Evolutionary conservation across 305 asterid species (phyloP).

Genomic region (Ilex paraguariensis): DNA sequence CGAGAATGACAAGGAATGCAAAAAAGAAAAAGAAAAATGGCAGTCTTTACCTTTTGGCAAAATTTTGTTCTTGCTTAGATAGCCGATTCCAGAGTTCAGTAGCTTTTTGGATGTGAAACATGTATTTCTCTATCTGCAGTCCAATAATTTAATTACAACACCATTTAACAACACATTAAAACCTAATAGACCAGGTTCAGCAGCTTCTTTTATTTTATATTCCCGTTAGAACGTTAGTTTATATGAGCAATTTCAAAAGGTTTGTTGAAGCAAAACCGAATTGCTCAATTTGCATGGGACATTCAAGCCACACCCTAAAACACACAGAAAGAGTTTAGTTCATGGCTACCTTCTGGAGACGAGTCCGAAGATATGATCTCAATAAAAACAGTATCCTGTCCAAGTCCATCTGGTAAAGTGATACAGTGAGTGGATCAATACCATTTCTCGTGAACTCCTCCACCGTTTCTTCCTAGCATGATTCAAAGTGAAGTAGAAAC

Average conservation of each 20-base stretch:
- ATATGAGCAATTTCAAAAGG: background rate
- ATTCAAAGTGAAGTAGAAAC: background rate
- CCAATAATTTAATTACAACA: background rate
- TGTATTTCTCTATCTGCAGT: constrained; percentile 68
- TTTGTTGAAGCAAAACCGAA: background rate
- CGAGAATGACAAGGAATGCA: constrained; percentile 1
- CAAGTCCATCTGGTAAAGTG: constrained; percentile 91
- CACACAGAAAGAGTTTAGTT: constrained; percentile 6
- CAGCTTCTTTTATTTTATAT: background rate
- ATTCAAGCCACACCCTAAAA: background rate
- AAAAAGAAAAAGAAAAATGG: background rate
- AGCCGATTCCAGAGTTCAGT: constrained; percentile 56
- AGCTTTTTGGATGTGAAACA: constrained; percentile 60
- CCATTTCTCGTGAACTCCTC: constrained; percentile 51
- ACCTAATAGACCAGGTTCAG: background rate
- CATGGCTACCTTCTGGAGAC: constrained; percentile 70
- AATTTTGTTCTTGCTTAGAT: constrained; percentile 64
- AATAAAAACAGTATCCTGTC: constrained; percentile 75
- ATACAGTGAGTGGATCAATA: constrained; percentile 70
- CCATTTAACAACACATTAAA: background rate
- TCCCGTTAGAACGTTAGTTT: background rate
- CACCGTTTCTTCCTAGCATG: constrained; percentile 60
- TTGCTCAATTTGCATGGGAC: background rate
- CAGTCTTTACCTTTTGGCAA: constrained; percentile 46
- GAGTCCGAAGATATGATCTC: constrained; percentile 86